Conservation (phyloP, 345 rosid genomes). For the Excoecaria agallocha region DNA sequence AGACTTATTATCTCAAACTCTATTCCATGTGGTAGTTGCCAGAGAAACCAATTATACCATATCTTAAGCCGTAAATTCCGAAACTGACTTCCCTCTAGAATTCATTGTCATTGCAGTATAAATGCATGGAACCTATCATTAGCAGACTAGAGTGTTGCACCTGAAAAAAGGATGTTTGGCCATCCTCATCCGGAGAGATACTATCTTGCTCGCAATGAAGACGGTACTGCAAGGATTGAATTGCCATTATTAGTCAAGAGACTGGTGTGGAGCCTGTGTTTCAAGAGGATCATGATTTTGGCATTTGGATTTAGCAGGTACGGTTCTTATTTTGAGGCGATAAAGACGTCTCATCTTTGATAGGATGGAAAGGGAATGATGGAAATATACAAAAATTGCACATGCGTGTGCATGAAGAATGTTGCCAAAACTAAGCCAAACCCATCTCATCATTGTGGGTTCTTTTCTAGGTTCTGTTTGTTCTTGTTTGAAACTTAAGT, state of each 20-base stretch:
- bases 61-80: neutral
- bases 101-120: neutral
- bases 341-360: conserved; percentile 13
- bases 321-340: neutral
- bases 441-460: conserved; percentile 2
- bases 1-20: conserved; percentile 4
- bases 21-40: neutral
- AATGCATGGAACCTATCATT: neutral
- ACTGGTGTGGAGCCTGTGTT: no score
- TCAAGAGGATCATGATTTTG: no score
- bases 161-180: neutral
- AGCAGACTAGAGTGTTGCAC: neutral
- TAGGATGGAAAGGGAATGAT: neutral
- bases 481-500: neutral
- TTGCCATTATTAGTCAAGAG: no score
- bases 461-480: neutral
- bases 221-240: no score
- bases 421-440: neutral
- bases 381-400: neutral
- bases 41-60: neutral
- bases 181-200: neutral
- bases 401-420: conserved; percentile 3
- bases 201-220: no score
- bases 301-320: no score
- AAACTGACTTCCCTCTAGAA: neutral